Conservation (phyloP, 2,329 filamentous ascomycete species). For the Conoideocrella luteorostrata region DNA sequence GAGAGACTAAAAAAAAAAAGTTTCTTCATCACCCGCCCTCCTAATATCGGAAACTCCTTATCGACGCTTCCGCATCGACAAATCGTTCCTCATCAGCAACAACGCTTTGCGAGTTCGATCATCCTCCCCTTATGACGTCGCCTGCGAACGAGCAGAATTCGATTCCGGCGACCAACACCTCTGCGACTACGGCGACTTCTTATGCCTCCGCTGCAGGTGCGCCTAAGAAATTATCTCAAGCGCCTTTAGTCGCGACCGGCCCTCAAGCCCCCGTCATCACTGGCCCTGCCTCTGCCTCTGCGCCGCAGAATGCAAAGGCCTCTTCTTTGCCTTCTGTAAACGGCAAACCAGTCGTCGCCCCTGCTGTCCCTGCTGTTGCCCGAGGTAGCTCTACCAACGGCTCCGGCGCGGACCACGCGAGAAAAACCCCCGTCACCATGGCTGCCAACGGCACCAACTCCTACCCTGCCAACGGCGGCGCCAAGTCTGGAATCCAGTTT, state of each 20-base stretch:
- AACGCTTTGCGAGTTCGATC: slow-evolving; percentile 1
- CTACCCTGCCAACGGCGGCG: slow-evolving; percentile 67
- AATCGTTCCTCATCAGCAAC: background rate
- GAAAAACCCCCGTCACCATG: slow-evolving; percentile 89
- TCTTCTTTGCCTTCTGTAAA: slow-evolving; percentile 74
- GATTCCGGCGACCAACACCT: slow-evolving; percentile 51
- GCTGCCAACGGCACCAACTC: slow-evolving; percentile 72
- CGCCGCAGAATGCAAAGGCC: slow-evolving; percentile 53
- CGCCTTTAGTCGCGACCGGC: slow-evolving; percentile 55
- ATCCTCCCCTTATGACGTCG: slow-evolving; percentile 50
- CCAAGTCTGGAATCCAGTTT: slow-evolving; percentile 68
- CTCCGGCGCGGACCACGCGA: slow-evolving; percentile 61
- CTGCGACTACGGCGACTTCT: slow-evolving; percentile 52
- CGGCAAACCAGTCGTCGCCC: slow-evolving; percentile 68
- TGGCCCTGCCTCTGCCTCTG: slow-evolving; percentile 43
- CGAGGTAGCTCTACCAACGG: slow-evolving; percentile 66
- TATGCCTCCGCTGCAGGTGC: slow-evolving; percentile 63
- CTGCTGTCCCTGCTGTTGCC: slow-evolving; percentile 60
- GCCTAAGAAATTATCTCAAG: slow-evolving; percentile 55
- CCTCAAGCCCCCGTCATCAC: slow-evolving; percentile 48
- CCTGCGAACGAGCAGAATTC: slow-evolving; percentile 48
- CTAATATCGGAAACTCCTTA: background rate
- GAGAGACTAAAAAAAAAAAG: slow-evolving; percentile 3
- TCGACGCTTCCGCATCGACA: slow-evolving; percentile 4
- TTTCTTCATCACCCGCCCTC: slow-evolving; percentile 9